These are phyloP conservation scores for Lasiosphaeria hispida DNA, from an alignment of 495 filamentous ascomycete species.

Conservation along the genomic window DNA sequence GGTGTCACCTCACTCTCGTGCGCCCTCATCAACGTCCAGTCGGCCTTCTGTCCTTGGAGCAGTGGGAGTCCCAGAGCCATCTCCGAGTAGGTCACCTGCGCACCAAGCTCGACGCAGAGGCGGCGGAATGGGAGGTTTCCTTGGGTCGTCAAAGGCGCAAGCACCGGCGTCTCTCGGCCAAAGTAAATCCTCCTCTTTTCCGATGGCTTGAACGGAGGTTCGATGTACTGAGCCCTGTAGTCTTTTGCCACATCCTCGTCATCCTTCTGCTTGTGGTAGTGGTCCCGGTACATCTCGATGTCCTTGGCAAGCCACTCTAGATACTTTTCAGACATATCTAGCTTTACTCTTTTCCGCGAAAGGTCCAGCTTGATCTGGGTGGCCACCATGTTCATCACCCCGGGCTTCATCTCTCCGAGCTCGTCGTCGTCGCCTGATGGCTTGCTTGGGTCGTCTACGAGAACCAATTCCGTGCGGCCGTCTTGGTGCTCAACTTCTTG, in stretches of 20 bases:
- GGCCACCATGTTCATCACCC: slow-evolving; percentile 71
- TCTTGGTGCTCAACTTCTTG: slow-evolving; percentile 69
- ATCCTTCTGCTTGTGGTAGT: slow-evolving; percentile 47
- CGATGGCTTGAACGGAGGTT: slow-evolving; percentile 82
- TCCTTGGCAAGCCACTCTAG: slow-evolving; percentile 68
- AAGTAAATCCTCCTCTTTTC: slow-evolving; percentile 94
- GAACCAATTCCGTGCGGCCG: slow-evolving; percentile 75
- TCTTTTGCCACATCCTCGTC: slow-evolving; percentile 55
- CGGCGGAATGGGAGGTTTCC: slow-evolving; percentile 96
- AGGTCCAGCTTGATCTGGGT: slow-evolving; percentile 65
- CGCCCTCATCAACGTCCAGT: slow-evolving; percentile 92
- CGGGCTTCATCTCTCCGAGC: slow-evolving; percentile 37
- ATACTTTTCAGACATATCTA: slow-evolving; percentile 72
- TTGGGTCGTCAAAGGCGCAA: slow-evolving; percentile 86
- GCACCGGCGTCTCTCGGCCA: slow-evolving; percentile 82
- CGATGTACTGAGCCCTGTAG: slow-evolving; percentile 71
- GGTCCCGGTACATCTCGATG: slow-evolving; percentile 50
- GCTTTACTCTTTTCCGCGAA: slow-evolving; percentile 60
- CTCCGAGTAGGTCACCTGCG: slow-evolving; percentile 93
- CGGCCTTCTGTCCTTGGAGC: slow-evolving; percentile 83
- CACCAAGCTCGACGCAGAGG: slow-evolving; percentile 85
- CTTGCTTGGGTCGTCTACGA: slow-evolving; percentile 45
- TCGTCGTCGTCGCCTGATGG: slow-evolving; percentile 12
- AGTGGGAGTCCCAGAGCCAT: slow-evolving; percentile 94
- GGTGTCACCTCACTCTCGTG: slow-evolving; percentile 75